A percentile compares a stretch with the other conserved stretches of the same genome.
Evolutionary conservation across 2,329 filamentous ascomycete genomes (phyloP).

Genomic region (Penicillium freii): DNA sequence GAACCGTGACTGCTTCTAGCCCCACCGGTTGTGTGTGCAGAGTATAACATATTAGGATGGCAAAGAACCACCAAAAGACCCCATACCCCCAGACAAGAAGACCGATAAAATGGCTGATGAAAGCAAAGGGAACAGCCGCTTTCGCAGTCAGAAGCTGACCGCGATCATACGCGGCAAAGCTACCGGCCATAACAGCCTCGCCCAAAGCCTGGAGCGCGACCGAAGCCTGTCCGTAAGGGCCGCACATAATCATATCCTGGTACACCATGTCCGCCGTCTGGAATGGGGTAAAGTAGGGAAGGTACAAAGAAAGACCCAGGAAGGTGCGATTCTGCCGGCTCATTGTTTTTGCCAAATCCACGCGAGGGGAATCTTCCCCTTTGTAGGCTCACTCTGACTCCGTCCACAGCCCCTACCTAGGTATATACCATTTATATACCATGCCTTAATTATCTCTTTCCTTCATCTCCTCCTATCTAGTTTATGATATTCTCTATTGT

Average conservation of each 20-base stretch:
- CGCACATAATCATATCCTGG: constrained; percentile 44
- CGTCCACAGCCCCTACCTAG: background rate
- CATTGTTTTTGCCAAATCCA: too few species aligned
- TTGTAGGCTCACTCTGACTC: background rate
- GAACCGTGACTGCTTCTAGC: constrained; percentile 26
- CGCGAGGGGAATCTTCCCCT: too few species aligned
- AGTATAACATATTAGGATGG: constrained; percentile 34
- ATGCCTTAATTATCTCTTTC: background rate
- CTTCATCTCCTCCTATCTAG: background rate
- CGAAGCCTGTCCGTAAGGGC: constrained; percentile 41
- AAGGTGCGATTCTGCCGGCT: background rate
- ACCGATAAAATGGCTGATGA: constrained; percentile 39
- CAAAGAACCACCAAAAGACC: constrained; percentile 46
- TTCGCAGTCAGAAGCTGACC: constrained; percentile 35
- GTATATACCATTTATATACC: background rate
- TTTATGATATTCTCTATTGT: background rate
- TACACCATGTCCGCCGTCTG: constrained; percentile 28
- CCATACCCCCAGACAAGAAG: constrained; percentile 43
- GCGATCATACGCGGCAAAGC: constrained; percentile 35
- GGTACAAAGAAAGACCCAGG: background rate
- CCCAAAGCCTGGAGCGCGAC: constrained; percentile 44
- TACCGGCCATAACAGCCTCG: constrained; percentile 29
- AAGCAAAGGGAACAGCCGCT: constrained; percentile 33
- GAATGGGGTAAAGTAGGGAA: background rate
- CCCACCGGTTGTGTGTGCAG: constrained; percentile 21